Percentiles rank a stretch among this genome's conserved stretches.
phyloP scores from a whole-genome alignment of 2,329 filamentous ascomycete genomes.

The Pyrenophora seminiperda region DNA sequence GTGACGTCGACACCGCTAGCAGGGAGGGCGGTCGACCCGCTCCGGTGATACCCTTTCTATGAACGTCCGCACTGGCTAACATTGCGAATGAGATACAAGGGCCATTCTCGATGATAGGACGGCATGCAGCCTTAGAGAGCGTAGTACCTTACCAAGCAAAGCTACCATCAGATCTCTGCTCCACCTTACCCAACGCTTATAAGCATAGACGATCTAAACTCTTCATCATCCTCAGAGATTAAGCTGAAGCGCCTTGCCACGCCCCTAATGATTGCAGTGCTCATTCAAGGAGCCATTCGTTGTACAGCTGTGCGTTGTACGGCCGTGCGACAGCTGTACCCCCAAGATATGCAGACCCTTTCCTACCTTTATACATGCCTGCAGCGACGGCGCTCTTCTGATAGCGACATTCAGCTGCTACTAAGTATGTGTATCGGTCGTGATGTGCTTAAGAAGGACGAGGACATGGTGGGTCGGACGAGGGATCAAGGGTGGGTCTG shows the following conservation, averaged over 20 bases:
- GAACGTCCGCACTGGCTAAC: conserved; percentile 11
- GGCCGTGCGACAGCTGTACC: conserved; percentile 20
- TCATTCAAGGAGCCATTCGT: conserved; percentile 17
- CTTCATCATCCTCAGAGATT: conserved; percentile 14
- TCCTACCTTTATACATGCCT: conserved; percentile 19
- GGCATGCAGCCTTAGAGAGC: conserved; percentile 16
- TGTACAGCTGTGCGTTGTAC: conserved; percentile 15
- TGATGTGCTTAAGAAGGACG: background rate
- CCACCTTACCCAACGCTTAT: conserved; percentile 12
- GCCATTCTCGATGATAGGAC: conserved; percentile 12
- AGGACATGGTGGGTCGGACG: background rate
- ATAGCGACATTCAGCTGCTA: background rate
- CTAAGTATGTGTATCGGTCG: background rate
- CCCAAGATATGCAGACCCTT: conserved; percentile 21
- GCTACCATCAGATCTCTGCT: conserved; percentile 18
- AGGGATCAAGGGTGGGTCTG: background rate
- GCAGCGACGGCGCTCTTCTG: conserved; percentile 10
- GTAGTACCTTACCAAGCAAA: conserved; percentile 13
- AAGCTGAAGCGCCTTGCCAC: conserved; percentile 16
- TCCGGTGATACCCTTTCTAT: conserved; percentile 5
- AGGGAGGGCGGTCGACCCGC: conserved; percentile 6
- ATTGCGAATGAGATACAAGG: conserved; percentile 14
- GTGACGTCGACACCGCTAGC: background rate
- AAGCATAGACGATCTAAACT: conserved; percentile 16
- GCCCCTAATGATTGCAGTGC: conserved; percentile 18